Base-by-base conservation (phyloP, 2,329 filamentous ascomycete species). In the Fusarium buharicum region DNA sequence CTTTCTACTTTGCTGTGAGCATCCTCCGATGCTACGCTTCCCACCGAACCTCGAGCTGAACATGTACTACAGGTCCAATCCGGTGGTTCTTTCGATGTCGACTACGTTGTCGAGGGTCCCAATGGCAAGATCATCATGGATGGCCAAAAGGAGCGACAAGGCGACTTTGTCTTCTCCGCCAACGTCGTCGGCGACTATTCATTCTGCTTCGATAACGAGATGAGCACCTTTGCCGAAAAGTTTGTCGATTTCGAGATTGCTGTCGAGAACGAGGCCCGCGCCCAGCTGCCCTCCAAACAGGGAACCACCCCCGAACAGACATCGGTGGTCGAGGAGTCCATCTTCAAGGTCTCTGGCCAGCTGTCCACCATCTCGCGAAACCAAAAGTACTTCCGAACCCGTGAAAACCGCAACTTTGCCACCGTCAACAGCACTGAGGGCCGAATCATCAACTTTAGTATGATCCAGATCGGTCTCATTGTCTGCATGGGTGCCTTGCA, bases 381-480 rank as follows among this genome's bases (percentile, higher is more conserved):
- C 82, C 95, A 99, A 75, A 99, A 99, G 77, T 99, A 99, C 83
- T 99, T 99, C 88, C 91, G 96, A 63, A 99, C 95, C 3, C 89
- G 95, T 67, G 95, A 99, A 84, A 99, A 99, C 84, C 87, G 95
- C 62, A 99, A 99, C 81, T 98, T 99, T 80, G 96, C 92, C 81
- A 99, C 95, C 10, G 95, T 99, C 71, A 86, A 92, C 76, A 97
- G 93, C 80, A 99, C 95, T 36, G 95, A 99, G 83, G 87, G 87
- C 75, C 86, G 95, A 64, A 99, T 99, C 72, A 93, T 97, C 81
- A 98, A 97, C 80, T 97, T 99, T 78, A 96, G 92, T 75, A 82
- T 99, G 74, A 90, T 98, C 70, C 95, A 99, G 82, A 90, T 91
- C 66, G 84, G 86, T 62, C 88, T 99, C 81, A 96, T 99, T 81